phyloP scores from a whole-genome alignment of 2,329 filamentous ascomycete genomes.

The Phoma sp. region DNA sequence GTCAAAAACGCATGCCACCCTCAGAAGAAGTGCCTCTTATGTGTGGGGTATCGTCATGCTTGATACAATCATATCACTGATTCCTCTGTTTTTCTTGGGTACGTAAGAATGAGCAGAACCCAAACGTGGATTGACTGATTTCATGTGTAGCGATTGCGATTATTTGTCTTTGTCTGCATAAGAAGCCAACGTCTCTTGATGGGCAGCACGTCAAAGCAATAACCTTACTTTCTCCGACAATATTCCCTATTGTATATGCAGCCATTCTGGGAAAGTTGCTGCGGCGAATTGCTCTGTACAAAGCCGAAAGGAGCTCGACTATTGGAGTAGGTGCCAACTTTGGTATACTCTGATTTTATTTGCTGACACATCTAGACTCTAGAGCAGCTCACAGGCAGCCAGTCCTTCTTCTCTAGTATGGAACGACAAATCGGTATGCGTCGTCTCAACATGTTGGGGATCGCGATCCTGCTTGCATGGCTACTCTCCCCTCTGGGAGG shows the following conservation, averaged over 20 bases:
- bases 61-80: too few species aligned
- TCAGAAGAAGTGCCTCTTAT: too few species aligned
- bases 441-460: background rate
- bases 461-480: conserved; percentile 1
- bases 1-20: too few species aligned
- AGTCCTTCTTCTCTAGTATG: conserved; percentile 2
- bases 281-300: conserved; percentile 1
- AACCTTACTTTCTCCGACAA: conserved; percentile 3
- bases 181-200: background rate
- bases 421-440: conserved; percentile 1
- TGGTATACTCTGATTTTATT: too few species aligned
- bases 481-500: conserved; percentile 10
- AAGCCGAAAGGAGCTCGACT: conserved; percentile 6
- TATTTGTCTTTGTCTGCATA: background rate
- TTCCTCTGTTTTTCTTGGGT: too few species aligned
- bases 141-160: background rate
- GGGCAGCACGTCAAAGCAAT: conserved; percentile 1
- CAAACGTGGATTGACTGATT: too few species aligned
- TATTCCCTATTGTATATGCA: conserved; percentile 9
- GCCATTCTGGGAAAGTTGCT: conserved; percentile 2
- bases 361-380: background rate
- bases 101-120: too few species aligned
- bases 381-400: conserved; percentile 5
- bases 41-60: too few species aligned
- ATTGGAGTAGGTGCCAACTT: conserved; percentile 1